phyloP scores from a whole-genome alignment of 176 grass and related monocot genomes.

The Bromus sterilis region DNA sequence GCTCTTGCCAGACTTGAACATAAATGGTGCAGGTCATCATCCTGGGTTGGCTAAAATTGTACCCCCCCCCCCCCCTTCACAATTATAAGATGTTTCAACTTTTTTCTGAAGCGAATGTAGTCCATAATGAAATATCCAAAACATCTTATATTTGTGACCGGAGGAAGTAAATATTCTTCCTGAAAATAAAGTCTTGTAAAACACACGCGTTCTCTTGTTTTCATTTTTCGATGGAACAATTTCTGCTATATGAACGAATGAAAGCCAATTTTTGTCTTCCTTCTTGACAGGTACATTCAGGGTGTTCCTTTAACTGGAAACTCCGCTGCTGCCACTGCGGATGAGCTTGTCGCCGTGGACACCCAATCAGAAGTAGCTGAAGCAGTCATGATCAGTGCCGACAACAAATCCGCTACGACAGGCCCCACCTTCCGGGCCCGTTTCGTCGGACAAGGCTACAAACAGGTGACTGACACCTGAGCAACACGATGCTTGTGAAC shows the following conservation, averaged over 20 bases:
- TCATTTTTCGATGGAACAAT: not conserved
- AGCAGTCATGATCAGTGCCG: conserved; percentile 15
- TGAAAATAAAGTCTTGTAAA: not conserved
- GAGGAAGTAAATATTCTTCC: not conserved
- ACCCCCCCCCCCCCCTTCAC: too few relatives aligned
- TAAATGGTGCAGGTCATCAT: not conserved
- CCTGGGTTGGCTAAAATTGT: not conserved
- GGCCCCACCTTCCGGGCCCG: conserved; percentile 39
- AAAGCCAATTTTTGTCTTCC: not conserved
- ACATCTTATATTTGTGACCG: too few relatives aligned
- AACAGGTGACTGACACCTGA: conserved; percentile 49
- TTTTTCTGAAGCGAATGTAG: too few relatives aligned
- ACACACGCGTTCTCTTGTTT: not conserved
- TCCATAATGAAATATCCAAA: too few relatives aligned
- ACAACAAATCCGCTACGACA: not conserved
- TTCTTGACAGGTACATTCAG: conserved; percentile 56
- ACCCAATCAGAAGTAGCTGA: conserved; percentile 22
- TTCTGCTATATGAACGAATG: not conserved
- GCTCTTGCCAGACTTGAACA: not conserved
- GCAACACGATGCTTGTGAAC: not conserved
- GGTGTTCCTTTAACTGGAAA: conserved; percentile 53
- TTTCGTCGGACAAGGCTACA: conserved; percentile 84
- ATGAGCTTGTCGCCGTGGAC: conserved; percentile 30
- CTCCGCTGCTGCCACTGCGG: conserved; percentile 1
- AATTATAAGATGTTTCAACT: too few relatives aligned